phyloP scores from a whole-genome alignment of 2,329 filamentous ascomycete genomes.

The Colletotrichum sp. region DNA sequence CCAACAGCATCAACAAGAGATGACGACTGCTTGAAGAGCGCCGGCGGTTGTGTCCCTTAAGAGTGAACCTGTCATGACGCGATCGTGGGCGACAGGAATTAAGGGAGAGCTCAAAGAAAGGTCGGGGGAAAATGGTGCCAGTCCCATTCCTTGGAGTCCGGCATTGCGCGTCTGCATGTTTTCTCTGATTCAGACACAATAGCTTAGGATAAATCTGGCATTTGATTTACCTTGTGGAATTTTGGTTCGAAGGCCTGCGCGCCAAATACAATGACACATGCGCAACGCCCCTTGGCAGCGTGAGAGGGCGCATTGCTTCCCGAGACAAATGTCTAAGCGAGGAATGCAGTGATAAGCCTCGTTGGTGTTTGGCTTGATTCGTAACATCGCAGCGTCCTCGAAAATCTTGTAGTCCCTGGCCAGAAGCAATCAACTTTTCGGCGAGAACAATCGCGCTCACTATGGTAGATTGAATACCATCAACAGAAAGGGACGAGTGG shows the following conservation, averaged over 20 bases:
- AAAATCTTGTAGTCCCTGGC: neutral
- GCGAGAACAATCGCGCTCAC: neutral
- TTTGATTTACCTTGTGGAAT: neutral
- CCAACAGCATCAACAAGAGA: neutral
- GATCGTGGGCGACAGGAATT: neutral
- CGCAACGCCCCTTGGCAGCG: neutral
- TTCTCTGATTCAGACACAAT: neutral
- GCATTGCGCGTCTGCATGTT: neutral
- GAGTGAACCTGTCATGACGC: neutral
- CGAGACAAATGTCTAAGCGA: neutral
- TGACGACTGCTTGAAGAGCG: neutral
- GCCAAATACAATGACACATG: neutral
- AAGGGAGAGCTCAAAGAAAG: neutral
- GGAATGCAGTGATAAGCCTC: neutral
- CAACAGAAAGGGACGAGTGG: fast-evolving
- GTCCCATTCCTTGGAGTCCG: neutral
- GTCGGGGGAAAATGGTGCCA: neutral
- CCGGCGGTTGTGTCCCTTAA: neutral
- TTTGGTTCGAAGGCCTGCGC: neutral
- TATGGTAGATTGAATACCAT: neutral
- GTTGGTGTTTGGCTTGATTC: neutral
- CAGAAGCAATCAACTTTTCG: neutral
- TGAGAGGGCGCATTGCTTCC: neutral
- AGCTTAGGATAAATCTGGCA: neutral
- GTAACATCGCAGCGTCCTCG: neutral